Base-by-base conservation (phyloP, 257 asterid genomes). In the Nicotiana benthamiana region DNA sequence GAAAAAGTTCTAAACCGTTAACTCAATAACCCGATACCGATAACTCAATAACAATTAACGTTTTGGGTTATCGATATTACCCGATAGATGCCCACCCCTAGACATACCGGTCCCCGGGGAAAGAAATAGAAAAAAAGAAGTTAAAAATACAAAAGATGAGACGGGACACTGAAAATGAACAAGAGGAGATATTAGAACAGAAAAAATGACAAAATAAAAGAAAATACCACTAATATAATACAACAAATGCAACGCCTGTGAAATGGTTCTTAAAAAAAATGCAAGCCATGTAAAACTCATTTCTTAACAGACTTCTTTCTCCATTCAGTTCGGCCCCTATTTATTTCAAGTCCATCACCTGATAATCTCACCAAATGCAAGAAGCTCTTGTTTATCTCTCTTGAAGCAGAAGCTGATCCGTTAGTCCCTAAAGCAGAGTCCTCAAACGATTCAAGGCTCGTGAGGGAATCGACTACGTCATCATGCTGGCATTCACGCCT, bases 401-500 rank as follows among this genome's bases (percentile, higher is more conserved):
- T 78, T 40, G 84, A 80, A 81, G 82, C 78, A 79, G 82, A 57
- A n/a, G 83, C 62, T 74, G 93, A 86, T 81, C 97, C 97, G 76
- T 94, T 89, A 57, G 87, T 82, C 62, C 90, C 89, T 3, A 75
- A 18, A 81, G 86, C 81, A 24, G 82, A 84, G 10, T 81, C 87
- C 51, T 82, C 78, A 18, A 79, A 77, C 2, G 79, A 67, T 80
- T 95, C 98, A 9, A 93, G 88, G 46, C 91, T 89, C 15, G 99
- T 89, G 66, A 95, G 97, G 61, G 99, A 95, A 86, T 95, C 97
- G 4, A 95, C 99, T 13, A 88, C 84, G 43, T 93, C 99, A 77
- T 91, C 91, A 0, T 91, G 97, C 88, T 90, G 97, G 85, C 99
- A 95, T 83, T 95, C 98, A 6, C 97, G 99, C 82, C 97, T 90